These are phyloP conservation scores for Ophiocordyceps camponoti-saundersi DNA, from an alignment of 2,329 filamentous ascomycete genomes.

Conservation along the genomic window DNA sequence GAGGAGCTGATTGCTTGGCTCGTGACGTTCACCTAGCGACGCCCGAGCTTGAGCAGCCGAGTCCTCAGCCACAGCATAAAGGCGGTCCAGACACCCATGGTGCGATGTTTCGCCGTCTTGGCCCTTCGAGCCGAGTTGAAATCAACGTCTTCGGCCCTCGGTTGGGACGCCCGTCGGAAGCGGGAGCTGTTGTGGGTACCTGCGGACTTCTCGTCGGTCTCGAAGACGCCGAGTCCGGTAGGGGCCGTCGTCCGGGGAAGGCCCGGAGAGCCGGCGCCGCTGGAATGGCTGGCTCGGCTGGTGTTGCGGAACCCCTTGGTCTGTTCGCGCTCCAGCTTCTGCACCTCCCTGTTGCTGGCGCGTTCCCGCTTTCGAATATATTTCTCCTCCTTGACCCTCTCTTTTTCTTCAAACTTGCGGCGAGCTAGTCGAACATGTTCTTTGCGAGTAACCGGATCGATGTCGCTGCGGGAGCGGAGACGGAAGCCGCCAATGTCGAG, in stretches of 20 bases:
- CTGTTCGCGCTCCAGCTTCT: conserved; percentile 29
- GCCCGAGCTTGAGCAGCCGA: conserved; percentile 22
- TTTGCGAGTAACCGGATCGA: conserved; percentile 34
- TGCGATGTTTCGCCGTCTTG: conserved; percentile 39
- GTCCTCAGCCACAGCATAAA: conserved; percentile 50
- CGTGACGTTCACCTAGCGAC: conserved; percentile 15
- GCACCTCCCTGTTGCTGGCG: conserved; percentile 37
- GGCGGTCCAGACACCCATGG: conserved; percentile 42
- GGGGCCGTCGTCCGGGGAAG: conserved; percentile 7
- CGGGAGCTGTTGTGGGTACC: conserved; percentile 23
- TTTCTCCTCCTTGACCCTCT: conserved; percentile 44
- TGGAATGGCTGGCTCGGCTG: conserved; percentile 15
- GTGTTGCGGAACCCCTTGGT: conserved; percentile 21
- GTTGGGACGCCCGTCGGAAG: conserved; percentile 9
- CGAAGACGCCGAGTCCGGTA: conserved; percentile 3
- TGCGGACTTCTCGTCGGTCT: conserved; percentile 24
- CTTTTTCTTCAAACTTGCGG: conserved; percentile 45
- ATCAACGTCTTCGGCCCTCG: conserved; percentile 22
- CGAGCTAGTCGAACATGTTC: conserved; percentile 44
- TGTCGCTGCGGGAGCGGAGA: conserved; percentile 41
- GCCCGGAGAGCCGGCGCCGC: conserved; percentile 14
- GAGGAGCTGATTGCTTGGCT: conserved; percentile 1
- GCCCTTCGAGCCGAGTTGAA: conserved; percentile 25
- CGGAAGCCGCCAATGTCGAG: conserved; percentile 41
- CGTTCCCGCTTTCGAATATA: conserved; percentile 41